These are phyloP conservation scores for Hypomontagnella submonticulosa DNA, from an alignment of 495 filamentous ascomycete genomes.

Conservation along the genomic window DNA sequence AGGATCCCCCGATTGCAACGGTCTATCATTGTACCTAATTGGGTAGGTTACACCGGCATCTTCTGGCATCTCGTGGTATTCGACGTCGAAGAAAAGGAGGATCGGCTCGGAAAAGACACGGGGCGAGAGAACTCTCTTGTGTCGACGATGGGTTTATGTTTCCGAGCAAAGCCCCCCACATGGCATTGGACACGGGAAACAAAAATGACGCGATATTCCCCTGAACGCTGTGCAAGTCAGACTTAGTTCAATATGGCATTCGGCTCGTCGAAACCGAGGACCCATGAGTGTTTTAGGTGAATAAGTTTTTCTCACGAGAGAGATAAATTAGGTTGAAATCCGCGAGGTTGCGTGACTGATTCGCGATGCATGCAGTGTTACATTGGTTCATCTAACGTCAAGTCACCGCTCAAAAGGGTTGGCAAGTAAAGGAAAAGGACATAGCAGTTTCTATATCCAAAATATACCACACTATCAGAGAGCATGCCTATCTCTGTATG, in stretches of 20 bases:
- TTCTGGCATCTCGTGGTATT: slow-evolving; percentile 23
- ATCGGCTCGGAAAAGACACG: slow-evolving; percentile 15
- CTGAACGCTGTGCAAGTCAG: no score
- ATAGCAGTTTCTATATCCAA: background rate
- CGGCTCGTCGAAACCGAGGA: no score
- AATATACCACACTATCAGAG: no score
- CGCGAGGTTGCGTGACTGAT: slow-evolving; percentile 24
- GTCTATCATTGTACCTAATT: slow-evolving; percentile 20
- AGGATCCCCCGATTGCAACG: slow-evolving; percentile 20
- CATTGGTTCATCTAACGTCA: slow-evolving; percentile 28
- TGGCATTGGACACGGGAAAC: no score
- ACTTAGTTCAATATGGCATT: no score
- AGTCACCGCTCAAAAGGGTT: background rate
- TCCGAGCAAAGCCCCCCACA: background rate
- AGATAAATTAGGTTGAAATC: slow-evolving; percentile 1
- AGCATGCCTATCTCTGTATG: no score
- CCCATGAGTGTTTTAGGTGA: no score
- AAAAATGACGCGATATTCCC: no score
- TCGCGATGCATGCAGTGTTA: slow-evolving; percentile 22
- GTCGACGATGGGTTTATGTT: slow-evolving; percentile 9
- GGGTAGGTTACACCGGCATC: slow-evolving; percentile 33
- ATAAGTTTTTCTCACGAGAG: background rate
- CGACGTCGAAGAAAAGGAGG: slow-evolving; percentile 4
- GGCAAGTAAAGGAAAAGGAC: background rate
- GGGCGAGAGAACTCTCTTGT: slow-evolving; percentile 17